Base-by-base conservation (phyloP, 345 rosid species). In the Citrus glauca region DNA sequence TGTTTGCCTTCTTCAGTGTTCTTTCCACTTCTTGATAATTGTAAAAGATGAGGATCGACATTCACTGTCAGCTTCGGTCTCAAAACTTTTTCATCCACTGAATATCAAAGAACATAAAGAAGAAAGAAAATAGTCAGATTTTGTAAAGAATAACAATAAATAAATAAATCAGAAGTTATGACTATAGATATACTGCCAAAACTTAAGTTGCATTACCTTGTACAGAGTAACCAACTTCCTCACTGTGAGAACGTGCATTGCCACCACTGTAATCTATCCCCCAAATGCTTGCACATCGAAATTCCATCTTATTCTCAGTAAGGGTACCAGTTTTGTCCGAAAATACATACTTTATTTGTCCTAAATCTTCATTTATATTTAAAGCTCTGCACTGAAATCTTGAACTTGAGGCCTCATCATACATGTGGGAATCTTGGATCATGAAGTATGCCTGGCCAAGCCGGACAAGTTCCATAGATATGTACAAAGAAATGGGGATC, bases 401-500 rank as follows among this genome's bases (percentile, higher is more conserved):
- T 73, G 98, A 82, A 69, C 91, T 78, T 9, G 98, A 87, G 63
- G 92, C 85, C 91, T 94, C 92, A 62, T 97, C 97, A 55, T 85
- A 93, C 95, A 97, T 88, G 30, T 84, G 85, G 20, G 74, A 61
- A 79, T 97, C 98, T 56, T 86, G 85, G 73, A 91, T 87, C 99
- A 97, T 97, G 91, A 97, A 93, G 87, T 90, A 97, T 14, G 98
- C 98, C 84, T 97, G 99, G 79, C 99, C 99, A 85, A 88, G 88
- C 76, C 99, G 94, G 53, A 97, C 98, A 84, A 97, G 97, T 87
- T 97, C 99, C 99, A 97, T 97, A 24, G 99, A 97, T 82, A 97
- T 97, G 89, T 97, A 97, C 84, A 97, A 87, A 66, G 99, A 94
- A 77, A 97, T 97, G 32, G 99, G 99, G 83, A 97, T 97, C 98